A percentile compares a stretch with the other conserved stretches of the same genome.
These are phyloP conservation scores for Citrus hindsii DNA, from an alignment of 345 rosid species.

Conservation along the genomic window DNA sequence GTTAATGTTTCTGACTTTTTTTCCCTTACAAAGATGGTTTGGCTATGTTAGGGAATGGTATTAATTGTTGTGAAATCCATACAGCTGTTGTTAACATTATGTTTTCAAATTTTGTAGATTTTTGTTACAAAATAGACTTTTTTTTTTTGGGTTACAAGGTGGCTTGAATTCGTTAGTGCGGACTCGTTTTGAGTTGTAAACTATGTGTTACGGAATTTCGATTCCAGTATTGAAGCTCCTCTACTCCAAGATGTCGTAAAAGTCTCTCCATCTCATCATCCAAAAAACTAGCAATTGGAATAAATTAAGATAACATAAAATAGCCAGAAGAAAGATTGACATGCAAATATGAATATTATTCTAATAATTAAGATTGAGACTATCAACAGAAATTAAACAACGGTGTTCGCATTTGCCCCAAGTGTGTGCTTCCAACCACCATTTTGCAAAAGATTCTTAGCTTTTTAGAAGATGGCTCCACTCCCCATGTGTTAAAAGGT, in stretches of 20 bases:
- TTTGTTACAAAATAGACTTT: too few species aligned
- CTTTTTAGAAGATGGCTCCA: conserved; percentile 52
- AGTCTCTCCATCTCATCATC: not conserved
- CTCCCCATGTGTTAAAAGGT: conserved; percentile 89
- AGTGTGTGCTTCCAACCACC: conserved; percentile 55
- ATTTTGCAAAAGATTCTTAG: conserved; percentile 43
- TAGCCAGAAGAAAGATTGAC: not conserved
- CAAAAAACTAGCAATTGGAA: not conserved
- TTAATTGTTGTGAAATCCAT: not conserved
- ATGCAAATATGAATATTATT: not conserved
- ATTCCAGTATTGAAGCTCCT: not conserved
- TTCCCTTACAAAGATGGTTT: not conserved
- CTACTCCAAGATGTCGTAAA: not conserved
- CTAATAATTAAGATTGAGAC: not conserved
- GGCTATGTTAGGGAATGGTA: not conserved
- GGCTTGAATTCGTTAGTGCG: too few species aligned
- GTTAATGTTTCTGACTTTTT: not conserved
- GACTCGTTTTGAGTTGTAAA: too few species aligned
- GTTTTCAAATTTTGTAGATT: too few species aligned
- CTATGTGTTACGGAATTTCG: too few species aligned
- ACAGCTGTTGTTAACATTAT: too few species aligned
- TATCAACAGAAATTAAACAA: not conserved
- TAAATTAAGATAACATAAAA: not conserved
- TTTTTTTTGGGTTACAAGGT: too few species aligned
- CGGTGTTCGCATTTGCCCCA: conserved; percentile 3